A percentile compares a stretch with the other conserved stretches of the same genome.
These are phyloP conservation scores for Blepharisma undulans DNA, from an alignment of 169 alveolate species.

Conservation along the genomic window DNA sequence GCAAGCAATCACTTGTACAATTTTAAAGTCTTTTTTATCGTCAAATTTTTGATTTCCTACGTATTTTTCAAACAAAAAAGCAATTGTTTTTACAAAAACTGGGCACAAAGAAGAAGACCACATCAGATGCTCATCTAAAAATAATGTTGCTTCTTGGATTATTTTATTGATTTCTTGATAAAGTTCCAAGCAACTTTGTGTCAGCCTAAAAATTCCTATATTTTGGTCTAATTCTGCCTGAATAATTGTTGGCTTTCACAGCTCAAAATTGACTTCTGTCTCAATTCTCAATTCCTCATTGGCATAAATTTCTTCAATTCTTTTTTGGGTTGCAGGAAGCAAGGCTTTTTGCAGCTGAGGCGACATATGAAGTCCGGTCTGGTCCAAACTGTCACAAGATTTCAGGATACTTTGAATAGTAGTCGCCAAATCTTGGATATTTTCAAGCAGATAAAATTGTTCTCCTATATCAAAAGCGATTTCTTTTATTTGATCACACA, in stretches of 20 bases:
- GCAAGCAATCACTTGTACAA: neutral
- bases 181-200: neutral
- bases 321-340: slow-evolving; percentile 2
- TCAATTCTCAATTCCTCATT: slow-evolving; percentile 27
- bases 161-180: neutral
- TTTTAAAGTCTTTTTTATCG: slow-evolving; percentile 18
- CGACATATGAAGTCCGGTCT: neutral
- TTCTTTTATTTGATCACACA: neutral
- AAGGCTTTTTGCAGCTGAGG: neutral
- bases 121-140: neutral
- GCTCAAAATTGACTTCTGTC: neutral
- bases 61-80: neutral
- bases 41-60: slow-evolving; percentile 7
- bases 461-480: slow-evolving; percentile 28
- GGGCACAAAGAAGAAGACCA: neutral
- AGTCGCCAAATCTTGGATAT: neutral
- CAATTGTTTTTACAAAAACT: neutral
- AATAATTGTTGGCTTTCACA: slow-evolving; percentile 25
- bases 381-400: slow-evolving; percentile 5
- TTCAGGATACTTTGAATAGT: neutral
- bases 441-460: neutral
- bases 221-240: neutral
- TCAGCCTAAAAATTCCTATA: neutral
- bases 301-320: slow-evolving; percentile 24
- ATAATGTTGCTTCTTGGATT: neutral